Percentiles rank a stretch among this genome's conserved stretches.
These are phyloP conservation scores for Agaricus blazei DNA, from an alignment of 768 basidiomycete species.

Conservation along the genomic window DNA sequence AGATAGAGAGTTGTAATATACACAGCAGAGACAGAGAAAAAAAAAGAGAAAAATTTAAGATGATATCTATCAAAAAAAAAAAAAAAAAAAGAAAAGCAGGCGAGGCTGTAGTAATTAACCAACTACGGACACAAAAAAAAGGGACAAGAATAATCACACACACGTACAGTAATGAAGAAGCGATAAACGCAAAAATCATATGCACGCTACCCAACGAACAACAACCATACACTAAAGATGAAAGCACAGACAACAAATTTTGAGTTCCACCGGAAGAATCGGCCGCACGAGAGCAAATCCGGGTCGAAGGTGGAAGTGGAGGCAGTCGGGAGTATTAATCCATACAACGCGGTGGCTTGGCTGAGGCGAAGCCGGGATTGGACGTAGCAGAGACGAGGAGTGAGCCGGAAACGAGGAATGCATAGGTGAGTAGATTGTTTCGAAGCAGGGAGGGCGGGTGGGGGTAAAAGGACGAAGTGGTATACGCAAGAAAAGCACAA, in stretches of 20 bases:
- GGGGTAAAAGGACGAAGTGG: background rate
- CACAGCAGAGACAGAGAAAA: background rate
- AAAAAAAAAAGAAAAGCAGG: background rate
- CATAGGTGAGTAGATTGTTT: no score
- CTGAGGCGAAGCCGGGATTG: no score
- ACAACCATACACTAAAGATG: background rate
- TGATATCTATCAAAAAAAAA: slow-evolving; percentile 4
- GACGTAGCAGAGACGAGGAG: no score
- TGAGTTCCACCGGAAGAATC: background rate
- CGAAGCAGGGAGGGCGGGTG: background rate
- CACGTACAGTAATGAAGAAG: slow-evolving; percentile 8
- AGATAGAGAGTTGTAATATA: slow-evolving; percentile 5
- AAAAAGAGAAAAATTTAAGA: background rate
- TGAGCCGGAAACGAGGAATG: background rate
- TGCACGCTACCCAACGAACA: background rate
- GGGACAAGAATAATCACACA: slow-evolving; percentile 5
- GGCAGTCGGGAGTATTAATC: no score
- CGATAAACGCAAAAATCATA: slow-evolving; percentile 1
- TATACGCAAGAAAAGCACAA: slow-evolving; percentile 5
- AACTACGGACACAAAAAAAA: background rate
- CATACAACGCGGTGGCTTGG: no score
- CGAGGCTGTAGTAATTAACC: slow-evolving; percentile 1
- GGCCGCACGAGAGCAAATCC: background rate
- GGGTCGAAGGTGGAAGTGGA: background rate
- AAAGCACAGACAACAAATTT: background rate